These are phyloP conservation scores for Chlorella sorokiniana DNA, from an alignment of 139 green algal genomes.

Conservation along the genomic window DNA sequence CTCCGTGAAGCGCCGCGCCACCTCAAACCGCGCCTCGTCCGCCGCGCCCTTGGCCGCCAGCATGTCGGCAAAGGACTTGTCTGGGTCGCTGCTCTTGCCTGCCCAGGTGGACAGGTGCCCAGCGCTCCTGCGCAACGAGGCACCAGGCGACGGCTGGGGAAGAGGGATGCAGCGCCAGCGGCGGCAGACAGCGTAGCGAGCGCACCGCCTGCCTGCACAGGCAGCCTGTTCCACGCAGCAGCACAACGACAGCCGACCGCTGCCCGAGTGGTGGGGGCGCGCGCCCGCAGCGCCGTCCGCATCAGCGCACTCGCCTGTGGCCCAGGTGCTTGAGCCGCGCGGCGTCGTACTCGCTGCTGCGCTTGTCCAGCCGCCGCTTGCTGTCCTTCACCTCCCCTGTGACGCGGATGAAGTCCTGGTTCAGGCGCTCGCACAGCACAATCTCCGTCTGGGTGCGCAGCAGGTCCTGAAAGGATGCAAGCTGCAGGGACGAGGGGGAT, in stretches of 20 bases:
- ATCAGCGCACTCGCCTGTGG: conserved; percentile 55
- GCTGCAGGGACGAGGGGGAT: conserved; percentile 4
- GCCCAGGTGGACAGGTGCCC: conserved; percentile 28
- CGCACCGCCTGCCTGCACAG: too few relatives aligned
- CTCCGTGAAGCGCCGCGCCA: conserved; percentile 59
- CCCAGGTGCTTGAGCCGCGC: conserved; percentile 57
- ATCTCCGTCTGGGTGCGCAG: conserved; percentile 57
- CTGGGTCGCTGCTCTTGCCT: conserved; percentile 22
- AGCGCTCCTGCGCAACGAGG: conserved; percentile 15
- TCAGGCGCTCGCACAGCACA: conserved; percentile 55
- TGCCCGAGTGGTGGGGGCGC: too few relatives aligned
- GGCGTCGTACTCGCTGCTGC: conserved; percentile 52
- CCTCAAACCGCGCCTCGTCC: conserved; percentile 65
- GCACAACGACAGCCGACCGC: too few relatives aligned
- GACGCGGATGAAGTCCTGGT: conserved; percentile 49
- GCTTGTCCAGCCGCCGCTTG: conserved; percentile 42
- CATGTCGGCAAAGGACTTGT: conserved; percentile 33
- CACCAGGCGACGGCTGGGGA: background rate
- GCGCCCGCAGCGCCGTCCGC: too few relatives aligned
- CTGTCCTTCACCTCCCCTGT: conserved; percentile 39
- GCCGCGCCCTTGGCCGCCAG: conserved; percentile 44
- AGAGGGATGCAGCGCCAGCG: background rate
- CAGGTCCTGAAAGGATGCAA: conserved; percentile 56
- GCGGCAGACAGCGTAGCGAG: background rate
- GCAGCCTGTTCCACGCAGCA: too few relatives aligned